A percentile compares a stretch with the other conserved stretches of the same genome.
Conservation (phyloP, 768 basidiomycete genomes). For the Tricholoma terreum region DNA sequence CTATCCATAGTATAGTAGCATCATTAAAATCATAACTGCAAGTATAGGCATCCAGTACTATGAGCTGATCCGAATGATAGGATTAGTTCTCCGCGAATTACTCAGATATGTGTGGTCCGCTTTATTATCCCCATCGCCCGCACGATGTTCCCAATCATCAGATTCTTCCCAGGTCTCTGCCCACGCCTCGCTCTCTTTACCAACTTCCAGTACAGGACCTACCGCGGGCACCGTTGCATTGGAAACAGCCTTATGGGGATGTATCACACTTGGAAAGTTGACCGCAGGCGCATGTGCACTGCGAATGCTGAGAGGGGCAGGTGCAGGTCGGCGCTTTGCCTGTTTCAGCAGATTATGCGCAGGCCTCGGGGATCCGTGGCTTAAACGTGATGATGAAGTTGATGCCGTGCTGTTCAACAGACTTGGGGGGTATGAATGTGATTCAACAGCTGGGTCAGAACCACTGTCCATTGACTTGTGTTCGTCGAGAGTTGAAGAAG, state of each 20-base stretch:
- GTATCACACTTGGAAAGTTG: conserved; percentile 27
- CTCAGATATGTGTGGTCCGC: conserved; percentile 32
- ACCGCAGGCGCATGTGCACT: conserved; percentile 30
- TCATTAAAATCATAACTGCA: neutral
- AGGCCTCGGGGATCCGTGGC: conserved; percentile 23
- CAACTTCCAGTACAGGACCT: conserved; percentile 10
- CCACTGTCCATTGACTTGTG: conserved; percentile 39
- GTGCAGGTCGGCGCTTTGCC: conserved; percentile 38
- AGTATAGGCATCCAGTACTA: conserved; percentile 3
- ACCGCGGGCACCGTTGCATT: conserved; percentile 9
- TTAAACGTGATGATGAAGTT: conserved; percentile 27
- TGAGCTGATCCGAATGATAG: conserved; percentile 13
- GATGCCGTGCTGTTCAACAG: conserved; percentile 41
- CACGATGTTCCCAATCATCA: conserved; percentile 51
- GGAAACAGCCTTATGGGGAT: conserved; percentile 7
- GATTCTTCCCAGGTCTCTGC: conserved; percentile 50
- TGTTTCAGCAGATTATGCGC: conserved; percentile 37
- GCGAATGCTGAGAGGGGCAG: conserved; percentile 40
- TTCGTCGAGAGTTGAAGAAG: conserved; percentile 33
- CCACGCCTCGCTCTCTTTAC: conserved; percentile 34
- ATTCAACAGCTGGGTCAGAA: conserved; percentile 28
- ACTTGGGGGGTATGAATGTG: conserved; percentile 64
- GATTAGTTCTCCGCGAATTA: conserved; percentile 20
- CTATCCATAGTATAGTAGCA: neutral
- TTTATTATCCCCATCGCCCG: conserved; percentile 45